A percentile compares a stretch with the other conserved stretches of the same genome.
Conservation (phyloP, 495 filamentous ascomycete genomes). For the Sphaerosporella brunnea region DNA sequence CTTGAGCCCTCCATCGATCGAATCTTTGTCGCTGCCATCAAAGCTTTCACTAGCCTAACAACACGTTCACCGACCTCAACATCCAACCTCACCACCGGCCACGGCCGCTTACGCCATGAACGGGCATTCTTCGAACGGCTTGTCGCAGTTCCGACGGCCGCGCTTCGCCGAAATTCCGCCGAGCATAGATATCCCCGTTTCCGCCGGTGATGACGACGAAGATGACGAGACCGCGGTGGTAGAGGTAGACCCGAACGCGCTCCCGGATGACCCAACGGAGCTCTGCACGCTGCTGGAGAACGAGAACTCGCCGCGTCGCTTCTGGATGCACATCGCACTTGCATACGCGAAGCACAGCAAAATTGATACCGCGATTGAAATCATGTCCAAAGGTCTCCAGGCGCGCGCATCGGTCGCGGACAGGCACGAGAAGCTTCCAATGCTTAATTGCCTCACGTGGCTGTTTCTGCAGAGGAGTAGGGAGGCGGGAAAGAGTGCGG, state of each 20-base stretch:
- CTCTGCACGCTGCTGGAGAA: constrained; percentile 86
- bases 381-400: constrained; percentile 63
- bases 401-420: constrained; percentile 38
- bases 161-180: constrained; percentile 83
- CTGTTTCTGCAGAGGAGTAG: constrained; percentile 81
- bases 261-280: constrained; percentile 89
- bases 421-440: constrained; percentile 63
- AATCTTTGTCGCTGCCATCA: too few species aligned
- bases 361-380: constrained; percentile 84
- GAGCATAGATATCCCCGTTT: constrained; percentile 79
- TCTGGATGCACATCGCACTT: constrained; percentile 89
- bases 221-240: constrained; percentile 66
- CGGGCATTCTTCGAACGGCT: background rate
- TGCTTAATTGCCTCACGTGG: constrained; percentile 77
- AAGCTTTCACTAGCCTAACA: too few species aligned
- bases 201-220: constrained; percentile 38
- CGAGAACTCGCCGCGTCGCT: constrained; percentile 66
- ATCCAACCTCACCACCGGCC: too few species aligned
- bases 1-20: too few species aligned
- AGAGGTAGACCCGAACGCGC: constrained; percentile 76
- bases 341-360: constrained; percentile 95
- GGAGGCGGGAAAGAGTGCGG: constrained; percentile 35
- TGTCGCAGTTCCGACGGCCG: constrained; percentile 9
- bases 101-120: background rate
- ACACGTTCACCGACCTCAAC: too few species aligned